Conservation (phyloP, 1,284 basidiomycete genomes). For the Leucoagaricus sp. region DNA sequence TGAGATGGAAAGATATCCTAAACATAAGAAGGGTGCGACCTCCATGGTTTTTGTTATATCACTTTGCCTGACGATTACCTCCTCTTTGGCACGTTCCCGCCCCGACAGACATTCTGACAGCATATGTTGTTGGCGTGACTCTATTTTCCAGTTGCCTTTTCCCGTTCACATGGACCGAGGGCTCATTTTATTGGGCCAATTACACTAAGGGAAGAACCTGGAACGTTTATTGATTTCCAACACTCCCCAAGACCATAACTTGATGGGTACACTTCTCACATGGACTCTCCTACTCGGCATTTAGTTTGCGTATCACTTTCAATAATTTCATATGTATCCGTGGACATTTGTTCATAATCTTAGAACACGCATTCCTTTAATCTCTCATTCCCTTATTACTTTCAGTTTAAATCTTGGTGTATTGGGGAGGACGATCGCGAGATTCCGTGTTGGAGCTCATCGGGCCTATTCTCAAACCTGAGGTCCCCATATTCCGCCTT, state of each 20-base stretch:
- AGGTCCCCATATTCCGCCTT: background rate
- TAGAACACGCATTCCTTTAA: too few species aligned
- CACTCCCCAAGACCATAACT: too few species aligned
- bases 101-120: constrained; percentile 43
- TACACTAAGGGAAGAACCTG: background rate
- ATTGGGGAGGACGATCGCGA: too few species aligned
- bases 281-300: background rate
- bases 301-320: background rate
- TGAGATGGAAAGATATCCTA: constrained; percentile 33
- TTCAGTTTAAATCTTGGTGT: too few species aligned
- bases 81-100: background rate
- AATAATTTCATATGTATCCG: too few species aligned
- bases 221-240: background rate
- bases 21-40: constrained; percentile 31
- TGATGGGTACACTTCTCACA: too few species aligned
- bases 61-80: background rate
- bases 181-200: constrained; percentile 15
- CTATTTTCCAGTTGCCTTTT: constrained; percentile 35
- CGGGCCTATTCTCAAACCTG: too few species aligned
- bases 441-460: too few species aligned
- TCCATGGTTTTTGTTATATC: too few species aligned
- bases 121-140: constrained; percentile 51
- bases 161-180: constrained; percentile 12
- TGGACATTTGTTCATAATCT: too few species aligned
- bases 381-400: too few species aligned